Evolutionary conservation across 2,329 filamentous ascomycete species (phyloP).

Genomic region (Cryphonectria japonica): DNA sequence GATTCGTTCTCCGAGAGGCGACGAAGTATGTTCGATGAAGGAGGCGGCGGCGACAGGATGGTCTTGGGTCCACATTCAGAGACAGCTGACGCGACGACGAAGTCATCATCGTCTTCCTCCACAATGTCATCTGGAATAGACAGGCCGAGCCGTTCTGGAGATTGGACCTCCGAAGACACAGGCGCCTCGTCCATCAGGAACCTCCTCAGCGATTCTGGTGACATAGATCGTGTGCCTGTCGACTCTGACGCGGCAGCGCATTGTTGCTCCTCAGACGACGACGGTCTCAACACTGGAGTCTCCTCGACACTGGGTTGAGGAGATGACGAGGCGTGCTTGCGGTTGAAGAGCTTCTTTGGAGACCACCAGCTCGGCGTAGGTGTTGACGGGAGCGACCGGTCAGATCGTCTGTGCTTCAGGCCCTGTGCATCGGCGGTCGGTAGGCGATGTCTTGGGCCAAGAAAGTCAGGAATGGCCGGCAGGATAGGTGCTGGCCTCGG

Average conservation of each 20-base stretch:
- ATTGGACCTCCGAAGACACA: slow-evolving; percentile 36
- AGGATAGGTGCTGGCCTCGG: slow-evolving; percentile 63
- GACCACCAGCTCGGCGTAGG: slow-evolving; percentile 51
- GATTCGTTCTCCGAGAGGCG: slow-evolving; percentile 30
- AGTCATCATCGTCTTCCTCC: slow-evolving; percentile 61
- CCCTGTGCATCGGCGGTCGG: slow-evolving; percentile 39
- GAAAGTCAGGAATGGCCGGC: slow-evolving; percentile 48
- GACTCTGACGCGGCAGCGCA: slow-evolving; percentile 37
- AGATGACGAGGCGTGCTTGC: slow-evolving; percentile 42
- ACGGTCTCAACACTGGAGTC: slow-evolving; percentile 35
- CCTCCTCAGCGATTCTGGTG: slow-evolving; percentile 57
- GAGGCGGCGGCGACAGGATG: slow-evolving; percentile 55
- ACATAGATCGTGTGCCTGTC: slow-evolving; percentile 56
- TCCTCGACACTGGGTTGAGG: slow-evolving; percentile 38
- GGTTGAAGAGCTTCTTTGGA: slow-evolving; percentile 53
- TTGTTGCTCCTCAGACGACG: slow-evolving; percentile 36
- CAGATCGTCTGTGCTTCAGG: slow-evolving; percentile 42
- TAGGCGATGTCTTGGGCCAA: slow-evolving; percentile 41
- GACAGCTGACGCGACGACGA: slow-evolving; percentile 59
- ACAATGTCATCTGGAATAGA: slow-evolving; percentile 51
- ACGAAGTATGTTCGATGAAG: slow-evolving; percentile 39
- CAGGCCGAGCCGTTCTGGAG: slow-evolving; percentile 42
- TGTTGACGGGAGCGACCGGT: slow-evolving; percentile 52
- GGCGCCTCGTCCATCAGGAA: slow-evolving; percentile 54
- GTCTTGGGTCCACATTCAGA: slow-evolving; percentile 52